Base-by-base conservation (phyloP, 208 protist species). In the Leishmania tropica region DNA sequence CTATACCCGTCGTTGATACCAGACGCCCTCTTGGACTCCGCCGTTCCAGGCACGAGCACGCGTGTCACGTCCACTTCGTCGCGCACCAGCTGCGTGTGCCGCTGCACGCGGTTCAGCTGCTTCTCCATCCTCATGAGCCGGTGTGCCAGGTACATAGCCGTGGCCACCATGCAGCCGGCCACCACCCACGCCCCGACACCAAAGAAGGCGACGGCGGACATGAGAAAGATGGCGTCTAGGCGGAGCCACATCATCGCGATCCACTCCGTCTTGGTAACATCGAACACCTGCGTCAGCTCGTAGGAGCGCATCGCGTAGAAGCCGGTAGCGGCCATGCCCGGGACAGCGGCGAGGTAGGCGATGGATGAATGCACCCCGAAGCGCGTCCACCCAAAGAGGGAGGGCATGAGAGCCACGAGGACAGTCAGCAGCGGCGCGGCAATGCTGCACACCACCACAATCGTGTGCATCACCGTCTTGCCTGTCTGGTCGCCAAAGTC, bases 221-320 rank as follows among this genome's bases (percentile, higher is more conserved):
- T 89, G 54, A 96, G 51, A 76, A 88, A 93, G 79, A 95, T 91
- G 58, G 92, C 91, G 81, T 96, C 93, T 5, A 96, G 83, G 24
- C 93, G 90, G 76, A 96, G 92, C 93, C 93, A 96, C 93, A 94
- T 96, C 86, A 96, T 88, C 31, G 84, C 31, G 48, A 96, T 86
- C 92, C 93, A 96, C 74, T 93, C 83, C 71, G 90, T 86, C 58
- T 90, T 89, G 65, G 79, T 92, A 5, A 95, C 88, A 21, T 96
- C 90, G 15, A 77, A 71, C 42, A 89, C 76, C 51, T 82, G 72
- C 31, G 62, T 53, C 45, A 89, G 40, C n/a, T 84, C 79, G 53
- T 87, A 83, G 48, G 84, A 79, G 64, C 93, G 91, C 45, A 84
- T 65, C 11, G 80, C 86, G 80, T 90, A 96, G 67, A 96, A 80